Base-by-base conservation (phyloP, 23 red algal species). In the Gracilaria gracilis region DNA sequence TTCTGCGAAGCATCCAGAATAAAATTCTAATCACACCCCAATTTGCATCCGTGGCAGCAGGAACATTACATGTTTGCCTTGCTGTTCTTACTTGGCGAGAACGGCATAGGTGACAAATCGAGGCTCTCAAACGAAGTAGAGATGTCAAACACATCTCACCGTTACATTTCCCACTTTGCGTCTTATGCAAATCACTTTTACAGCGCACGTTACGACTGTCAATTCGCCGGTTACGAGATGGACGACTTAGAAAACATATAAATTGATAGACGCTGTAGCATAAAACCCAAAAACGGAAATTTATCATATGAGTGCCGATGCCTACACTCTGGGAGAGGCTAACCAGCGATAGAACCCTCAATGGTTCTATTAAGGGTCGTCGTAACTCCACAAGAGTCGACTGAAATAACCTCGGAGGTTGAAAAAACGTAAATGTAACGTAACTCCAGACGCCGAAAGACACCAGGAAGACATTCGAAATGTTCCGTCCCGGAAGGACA, bases 11-110 rank as follows among this genome's bases (percentile, higher is more conserved):
- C 81, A 39, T 81, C 87, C 46, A 90, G 58, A 57, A 90, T 81
- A 38, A 54, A 79, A 32, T 90, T 90, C 87, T 90, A 74, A 48
- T 75, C 81, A 6, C 87, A n/a, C 87, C 7, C 87, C 87, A 74
- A 90, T 90, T 59, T 90, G 87, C 74, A 90, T 81, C 87, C 87
- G 71, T 35, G 87, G 87, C 21, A 90, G 44, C 12, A 90, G 39
- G 42, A 90, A 71, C 55, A 90, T 76, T n/a, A 90, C 67, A 27
- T 75, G 67, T 62, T n/a, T 23, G 25, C 29, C n/a, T 80, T 75
- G 29, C 39, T 36, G 15, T 66, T 74, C 28, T 48, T 14, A 44
- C 66, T 57, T 6, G 54, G 8, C 75, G 46, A 75, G 57, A 90
- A 90, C 21, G 71, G 71, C 21, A 90, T 67, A 39, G 49, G 49